These are phyloP conservation scores for Thalassiosira mediterranea DNA, from an alignment of 352 stramenopile genomes.

Conservation along the genomic window DNA sequence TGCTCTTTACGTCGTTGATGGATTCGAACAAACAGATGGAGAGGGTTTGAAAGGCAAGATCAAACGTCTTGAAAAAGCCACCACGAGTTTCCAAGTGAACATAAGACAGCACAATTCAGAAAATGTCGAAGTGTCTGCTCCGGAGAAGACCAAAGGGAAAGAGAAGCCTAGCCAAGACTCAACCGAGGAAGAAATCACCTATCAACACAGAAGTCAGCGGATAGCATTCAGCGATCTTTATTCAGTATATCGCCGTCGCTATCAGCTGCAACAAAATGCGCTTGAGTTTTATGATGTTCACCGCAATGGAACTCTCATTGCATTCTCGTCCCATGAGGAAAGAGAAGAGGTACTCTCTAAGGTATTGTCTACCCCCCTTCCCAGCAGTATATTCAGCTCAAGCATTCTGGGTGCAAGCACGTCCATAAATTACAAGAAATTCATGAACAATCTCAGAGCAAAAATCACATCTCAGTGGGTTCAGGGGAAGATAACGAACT, in stretches of 20 bases:
- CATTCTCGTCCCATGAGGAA: constrained; percentile 79
- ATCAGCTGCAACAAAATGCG: constrained; percentile 85
- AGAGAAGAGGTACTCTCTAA: constrained; percentile 81
- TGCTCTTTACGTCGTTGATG: constrained; percentile 85
- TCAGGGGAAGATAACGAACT: constrained; percentile 89
- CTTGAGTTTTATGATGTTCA: constrained; percentile 86
- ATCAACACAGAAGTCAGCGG: constrained; percentile 82
- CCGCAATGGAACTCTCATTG: constrained; percentile 82
- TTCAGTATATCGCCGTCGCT: constrained; percentile 83
- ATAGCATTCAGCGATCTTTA: constrained; percentile 84
- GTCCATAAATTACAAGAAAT: constrained; percentile 85
- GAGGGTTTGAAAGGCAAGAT: constrained; percentile 84
- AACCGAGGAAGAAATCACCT: constrained; percentile 66
- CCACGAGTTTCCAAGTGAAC: constrained; percentile 80
- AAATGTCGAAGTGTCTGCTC: constrained; percentile 19
- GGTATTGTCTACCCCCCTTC: constrained; percentile 73
- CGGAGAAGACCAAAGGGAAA: constrained; percentile 45
- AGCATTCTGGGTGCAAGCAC: constrained; percentile 52
- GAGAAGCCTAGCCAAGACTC: constrained; percentile 57
- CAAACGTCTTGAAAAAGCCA: constrained; percentile 78
- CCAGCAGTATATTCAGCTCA: constrained; percentile 84
- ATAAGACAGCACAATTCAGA: constrained; percentile 74
- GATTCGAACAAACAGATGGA: constrained; percentile 82
- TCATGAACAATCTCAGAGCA: constrained; percentile 84
- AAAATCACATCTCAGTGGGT: constrained; percentile 89